Evolutionary conservation across 352 stramenopile species (phyloP).

Genomic region (Phytophthora sp.): DNA sequence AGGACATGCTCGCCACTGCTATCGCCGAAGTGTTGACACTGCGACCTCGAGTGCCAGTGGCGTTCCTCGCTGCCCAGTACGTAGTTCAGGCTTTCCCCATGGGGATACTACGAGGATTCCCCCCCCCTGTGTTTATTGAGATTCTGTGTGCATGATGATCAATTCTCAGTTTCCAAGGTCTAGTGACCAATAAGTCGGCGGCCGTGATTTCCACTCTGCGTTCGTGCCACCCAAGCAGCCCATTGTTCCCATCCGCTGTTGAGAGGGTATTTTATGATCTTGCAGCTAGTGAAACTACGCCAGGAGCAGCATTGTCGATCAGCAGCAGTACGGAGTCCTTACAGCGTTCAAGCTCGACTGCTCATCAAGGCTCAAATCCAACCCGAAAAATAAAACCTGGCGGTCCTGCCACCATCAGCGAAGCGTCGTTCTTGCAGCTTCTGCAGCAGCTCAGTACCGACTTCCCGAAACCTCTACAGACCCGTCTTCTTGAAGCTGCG

Average conservation of each 20-base stretch:
- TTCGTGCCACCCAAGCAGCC: conserved; percentile 24
- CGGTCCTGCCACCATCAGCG: conserved; percentile 15
- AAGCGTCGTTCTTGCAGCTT: conserved; percentile 25
- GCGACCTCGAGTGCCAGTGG: conserved; percentile 27
- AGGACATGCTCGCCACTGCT: conserved; percentile 25
- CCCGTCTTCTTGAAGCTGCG: conserved; percentile 11
- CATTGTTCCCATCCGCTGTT: conserved; percentile 26
- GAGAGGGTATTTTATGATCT: conserved; percentile 31
- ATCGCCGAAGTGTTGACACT: conserved; percentile 29
- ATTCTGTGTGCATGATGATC: too few relatives aligned
- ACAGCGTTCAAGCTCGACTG: conserved; percentile 7
- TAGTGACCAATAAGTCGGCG: conserved; percentile 16
- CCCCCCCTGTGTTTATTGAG: too few relatives aligned
- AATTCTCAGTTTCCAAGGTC: conserved; percentile 39
- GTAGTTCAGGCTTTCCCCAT: too few relatives aligned
- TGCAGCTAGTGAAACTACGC: conserved; percentile 1
- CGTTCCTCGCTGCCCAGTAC: conserved; percentile 34
- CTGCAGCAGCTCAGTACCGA: conserved; percentile 32
- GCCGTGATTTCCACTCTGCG: conserved; percentile 22
- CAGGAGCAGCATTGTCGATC: background rate
- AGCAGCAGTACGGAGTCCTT: conserved; percentile 8
- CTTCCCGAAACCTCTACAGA: conserved; percentile 26
- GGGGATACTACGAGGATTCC: too few relatives aligned
- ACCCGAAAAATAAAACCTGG: conserved; percentile 11
- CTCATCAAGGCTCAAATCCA: background rate